phyloP scores from a whole-genome alignment of 345 rosid genomes.

The rapeseed (Brassica napus) region DNA sequence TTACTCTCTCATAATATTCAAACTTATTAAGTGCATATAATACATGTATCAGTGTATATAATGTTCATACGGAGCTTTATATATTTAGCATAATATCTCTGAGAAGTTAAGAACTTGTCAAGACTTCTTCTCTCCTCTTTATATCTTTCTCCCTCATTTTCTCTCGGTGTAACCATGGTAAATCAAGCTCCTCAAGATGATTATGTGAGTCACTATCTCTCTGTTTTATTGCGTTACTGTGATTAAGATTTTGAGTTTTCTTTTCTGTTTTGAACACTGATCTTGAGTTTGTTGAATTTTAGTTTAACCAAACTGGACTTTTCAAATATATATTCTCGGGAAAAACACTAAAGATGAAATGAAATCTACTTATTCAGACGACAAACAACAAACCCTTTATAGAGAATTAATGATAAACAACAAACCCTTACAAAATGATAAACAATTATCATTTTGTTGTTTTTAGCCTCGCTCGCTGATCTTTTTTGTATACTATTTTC shows the following conservation, averaged over 20 bases:
- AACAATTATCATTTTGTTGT: neutral
- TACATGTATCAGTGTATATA: neutral
- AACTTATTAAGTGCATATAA: slow-evolving; percentile 7
- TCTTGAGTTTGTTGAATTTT: slow-evolving; percentile 10
- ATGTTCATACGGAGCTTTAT: slow-evolving; percentile 20
- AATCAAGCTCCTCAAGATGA: slow-evolving; percentile 30
- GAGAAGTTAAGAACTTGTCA: slow-evolving; percentile 12
- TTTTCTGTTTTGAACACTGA: neutral
- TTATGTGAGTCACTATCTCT: slow-evolving; percentile 35
- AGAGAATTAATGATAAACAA: neutral
- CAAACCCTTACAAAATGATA: neutral
- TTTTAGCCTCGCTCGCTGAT: neutral
- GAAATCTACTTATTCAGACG: neutral
- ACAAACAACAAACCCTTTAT: neutral
- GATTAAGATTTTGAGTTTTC: slow-evolving; percentile 19
- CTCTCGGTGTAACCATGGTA: slow-evolving; percentile 35
- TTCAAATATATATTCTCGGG: neutral
- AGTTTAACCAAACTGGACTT: neutral
- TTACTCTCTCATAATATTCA: slow-evolving; percentile 31
- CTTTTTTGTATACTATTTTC: neutral
- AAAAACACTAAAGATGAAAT: neutral
- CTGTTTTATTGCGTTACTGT: neutral
- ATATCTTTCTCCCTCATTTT: neutral
- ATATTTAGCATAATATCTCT: slow-evolving; percentile 23
- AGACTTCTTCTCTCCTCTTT: slow-evolving; percentile 24